Evolutionary conservation across 176 grass and related monocot genomes (phyloP).

Genomic region (Oryza officinalis): DNA sequence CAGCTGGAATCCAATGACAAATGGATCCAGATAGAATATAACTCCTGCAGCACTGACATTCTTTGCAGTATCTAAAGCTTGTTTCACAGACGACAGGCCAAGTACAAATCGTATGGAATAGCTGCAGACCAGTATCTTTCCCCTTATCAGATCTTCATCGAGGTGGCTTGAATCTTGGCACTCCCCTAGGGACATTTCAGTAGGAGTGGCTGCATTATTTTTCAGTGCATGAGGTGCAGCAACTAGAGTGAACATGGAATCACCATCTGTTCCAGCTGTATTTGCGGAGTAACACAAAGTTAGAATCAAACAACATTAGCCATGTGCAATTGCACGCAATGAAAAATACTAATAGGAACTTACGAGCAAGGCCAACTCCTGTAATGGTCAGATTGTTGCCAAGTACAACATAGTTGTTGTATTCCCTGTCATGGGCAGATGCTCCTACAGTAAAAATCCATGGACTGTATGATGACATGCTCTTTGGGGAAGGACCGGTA

Average conservation of each 20-base stretch:
- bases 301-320: constrained; percentile 7
- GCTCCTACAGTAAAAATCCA: constrained; percentile 99
- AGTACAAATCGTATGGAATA: constrained; percentile 98
- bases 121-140: constrained; percentile 89
- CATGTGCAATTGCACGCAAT: not conserved
- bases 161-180: constrained; percentile 90
- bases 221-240: constrained; percentile 78
- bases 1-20: constrained; percentile 94
- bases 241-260: constrained; percentile 80
- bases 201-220: constrained; percentile 53
- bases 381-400: constrained; percentile 88
- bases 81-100: constrained; percentile 94
- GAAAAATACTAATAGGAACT: constrained; percentile 51
- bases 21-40: constrained; percentile 98
- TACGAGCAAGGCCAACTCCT: constrained; percentile 94
- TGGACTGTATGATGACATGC: constrained; percentile 89
- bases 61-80: constrained; percentile 82
- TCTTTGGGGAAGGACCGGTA: constrained; percentile 90
- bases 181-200: constrained; percentile 75
- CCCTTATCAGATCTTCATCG: constrained; percentile 67
- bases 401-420: constrained; percentile 80
- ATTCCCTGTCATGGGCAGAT: constrained; percentile 92
- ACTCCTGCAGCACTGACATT: constrained; percentile 83
- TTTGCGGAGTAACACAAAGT: constrained; percentile 34
- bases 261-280: constrained; percentile 91